A percentile compares a stretch with the other conserved stretches of the same genome.
Evolutionary conservation across 1,284 basidiomycete species (phyloP).

Genomic region (Moesziomyces parantarcticus): DNA sequence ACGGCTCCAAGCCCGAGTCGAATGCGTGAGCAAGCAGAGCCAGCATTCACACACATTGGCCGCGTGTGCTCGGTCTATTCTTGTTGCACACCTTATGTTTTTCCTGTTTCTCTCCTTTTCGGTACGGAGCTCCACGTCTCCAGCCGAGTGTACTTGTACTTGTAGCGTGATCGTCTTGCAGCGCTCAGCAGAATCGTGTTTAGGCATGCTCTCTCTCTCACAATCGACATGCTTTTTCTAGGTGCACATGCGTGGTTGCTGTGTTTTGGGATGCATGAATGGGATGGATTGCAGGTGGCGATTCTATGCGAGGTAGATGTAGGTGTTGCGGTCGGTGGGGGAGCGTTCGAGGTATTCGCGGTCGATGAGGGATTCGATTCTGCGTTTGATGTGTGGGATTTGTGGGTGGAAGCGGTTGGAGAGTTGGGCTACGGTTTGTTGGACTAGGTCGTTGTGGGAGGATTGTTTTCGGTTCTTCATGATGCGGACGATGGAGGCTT

Average conservation of each 20-base stretch:
- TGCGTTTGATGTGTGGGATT: conserved; percentile 87
- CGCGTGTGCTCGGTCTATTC: conserved; percentile 9
- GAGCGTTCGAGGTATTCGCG: conserved; percentile 64
- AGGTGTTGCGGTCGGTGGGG: conserved; percentile 45
- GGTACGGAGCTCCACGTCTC: no score
- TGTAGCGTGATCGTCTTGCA: no score
- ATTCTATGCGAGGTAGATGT: conserved; percentile 62
- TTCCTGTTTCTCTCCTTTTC: no score
- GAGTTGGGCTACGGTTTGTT: conserved; percentile 89
- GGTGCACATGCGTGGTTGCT: no score
- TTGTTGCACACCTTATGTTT: no score
- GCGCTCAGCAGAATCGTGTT: no score
- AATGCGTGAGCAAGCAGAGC: conserved; percentile 1
- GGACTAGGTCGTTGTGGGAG: conserved; percentile 87
- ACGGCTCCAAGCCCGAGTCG: background rate
- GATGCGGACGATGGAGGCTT: conserved; percentile 89
- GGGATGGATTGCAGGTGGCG: no score
- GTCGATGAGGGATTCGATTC: conserved; percentile 94
- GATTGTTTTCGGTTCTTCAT: conserved; percentile 97
- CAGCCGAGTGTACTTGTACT: no score
- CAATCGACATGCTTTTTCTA: no score
- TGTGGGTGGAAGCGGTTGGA: conserved; percentile 85
- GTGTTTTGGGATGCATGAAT: no score
- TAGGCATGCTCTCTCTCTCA: no score
- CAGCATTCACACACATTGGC: background rate